phyloP scores from a whole-genome alignment of 192 early-diverging fungal genomes.

The Backusella luteola region DNA sequence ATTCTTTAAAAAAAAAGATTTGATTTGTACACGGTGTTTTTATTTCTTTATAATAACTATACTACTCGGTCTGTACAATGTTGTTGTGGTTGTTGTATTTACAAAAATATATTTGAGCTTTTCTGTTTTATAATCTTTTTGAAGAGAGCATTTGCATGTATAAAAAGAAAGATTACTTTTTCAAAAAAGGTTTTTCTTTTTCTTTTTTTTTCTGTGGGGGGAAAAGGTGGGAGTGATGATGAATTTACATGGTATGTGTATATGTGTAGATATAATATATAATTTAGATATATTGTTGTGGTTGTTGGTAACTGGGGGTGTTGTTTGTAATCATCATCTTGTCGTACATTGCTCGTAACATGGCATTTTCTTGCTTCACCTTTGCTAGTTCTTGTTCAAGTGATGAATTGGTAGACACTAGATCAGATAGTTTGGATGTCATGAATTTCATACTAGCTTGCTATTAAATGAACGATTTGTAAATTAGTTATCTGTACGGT shows the following conservation, averaged over 20 bases:
- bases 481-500: not conserved
- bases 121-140: not conserved
- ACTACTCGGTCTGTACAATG: not conserved
- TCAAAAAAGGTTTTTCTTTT: not conserved
- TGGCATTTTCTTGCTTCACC: not conserved
- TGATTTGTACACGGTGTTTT: not conserved
- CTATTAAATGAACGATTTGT: not conserved
- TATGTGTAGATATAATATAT: not conserved
- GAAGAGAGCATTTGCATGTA: not conserved
- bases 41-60: not conserved
- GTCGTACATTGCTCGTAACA: not conserved
- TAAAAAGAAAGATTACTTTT: no score
- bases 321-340: not conserved
- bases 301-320: not conserved
- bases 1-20: not conserved
- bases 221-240: not conserved
- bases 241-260: not conserved
- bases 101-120: not conserved
- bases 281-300: not conserved
- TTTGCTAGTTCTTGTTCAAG: constrained; percentile 9
- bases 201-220: not conserved
- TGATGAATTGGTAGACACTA: not conserved
- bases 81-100: not conserved
- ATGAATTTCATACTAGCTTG: constrained; percentile 13
- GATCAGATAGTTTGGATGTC: not conserved